Base-by-base conservation (phyloP, 805 yeast species). In the Pichia deserticola region DNA sequence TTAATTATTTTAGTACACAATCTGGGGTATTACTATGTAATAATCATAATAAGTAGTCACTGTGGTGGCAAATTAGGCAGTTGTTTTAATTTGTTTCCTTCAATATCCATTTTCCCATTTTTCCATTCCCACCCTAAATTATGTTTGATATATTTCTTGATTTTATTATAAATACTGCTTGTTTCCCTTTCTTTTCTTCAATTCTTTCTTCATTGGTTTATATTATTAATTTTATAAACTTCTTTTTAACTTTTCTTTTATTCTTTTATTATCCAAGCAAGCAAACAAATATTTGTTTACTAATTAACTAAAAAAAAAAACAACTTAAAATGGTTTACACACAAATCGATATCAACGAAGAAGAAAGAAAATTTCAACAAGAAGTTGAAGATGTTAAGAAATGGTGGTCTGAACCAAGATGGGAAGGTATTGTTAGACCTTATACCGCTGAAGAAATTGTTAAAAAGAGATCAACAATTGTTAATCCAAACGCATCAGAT, bases 321-420 rank as follows among this genome's bases (percentile, higher is more conserved):
- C 35, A 15, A 28, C 7, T 20, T 7, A 38, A 28, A 20, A 65
- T 66, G 70, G 77, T 78, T 54, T 81, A 79, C 75, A 71, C 85
- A 41, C 68, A 73, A 57, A 78, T 84, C 51, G 75, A 81, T 64
- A 59, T 80, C 40, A 71, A 78, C 58, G 73, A 74, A 56, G 93
- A 86, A 69, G 87, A 86, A 62, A 67, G 65, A 52, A 72, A 69
- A 60, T 86, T 73, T 77, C 80, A 82, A 61, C 67, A 73, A 42
- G 89, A 89, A 64, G 84, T 88, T 51, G 74, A 76, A 36, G 86
- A 81, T 38, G 82, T 92, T 63, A 79, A 84, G 56, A 63, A 80
- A 63, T 92, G 98, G 98, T 92, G 98, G 98, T 62, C 86, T 8
- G 78, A 84, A 64, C 95, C 97, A 55, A 86, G 98, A 67, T 92